Evolutionary conservation across 2,329 filamentous ascomycete species (phyloP).

Genomic region (Sporothrix pseudoabietina): DNA sequence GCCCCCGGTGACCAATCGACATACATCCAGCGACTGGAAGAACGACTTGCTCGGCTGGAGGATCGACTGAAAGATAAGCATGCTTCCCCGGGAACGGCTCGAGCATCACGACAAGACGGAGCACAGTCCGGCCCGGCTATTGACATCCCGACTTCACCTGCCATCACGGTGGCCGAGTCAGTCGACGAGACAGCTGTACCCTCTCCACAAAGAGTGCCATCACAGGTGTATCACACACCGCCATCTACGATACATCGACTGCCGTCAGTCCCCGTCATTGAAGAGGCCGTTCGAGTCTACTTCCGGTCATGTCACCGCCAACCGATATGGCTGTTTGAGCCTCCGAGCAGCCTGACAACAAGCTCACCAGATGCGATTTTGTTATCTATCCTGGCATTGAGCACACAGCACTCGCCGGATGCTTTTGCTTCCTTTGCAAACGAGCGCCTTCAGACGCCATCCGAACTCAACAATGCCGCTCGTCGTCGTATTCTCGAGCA

Average conservation of each 20-base stretch:
- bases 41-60: conserved; percentile 11
- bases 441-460: not conserved
- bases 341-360: not conserved
- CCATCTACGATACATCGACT: not conserved
- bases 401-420: not conserved
- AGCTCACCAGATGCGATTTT: not conserved
- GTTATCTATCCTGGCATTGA: not conserved
- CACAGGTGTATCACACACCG: not conserved
- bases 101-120: not conserved
- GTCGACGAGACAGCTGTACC: not conserved
- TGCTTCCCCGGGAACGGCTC: not conserved
- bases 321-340: conserved; percentile 15
- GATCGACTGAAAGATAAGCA: not conserved
- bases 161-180: not conserved
- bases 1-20: not conserved
- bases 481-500: not conserved
- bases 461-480: conserved; percentile 3
- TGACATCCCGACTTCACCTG: not conserved
- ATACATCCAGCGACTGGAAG: conserved; percentile 15
- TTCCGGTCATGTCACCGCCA: conserved; percentile 9
- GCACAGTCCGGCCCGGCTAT: not conserved
- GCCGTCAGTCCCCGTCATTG: not conserved
- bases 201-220: not conserved
- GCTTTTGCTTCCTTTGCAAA: not conserved
- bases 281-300: conserved; percentile 14